Conservation (phyloP, 164 flowering plant genomes). For the Pachysandra terminalis region DNA sequence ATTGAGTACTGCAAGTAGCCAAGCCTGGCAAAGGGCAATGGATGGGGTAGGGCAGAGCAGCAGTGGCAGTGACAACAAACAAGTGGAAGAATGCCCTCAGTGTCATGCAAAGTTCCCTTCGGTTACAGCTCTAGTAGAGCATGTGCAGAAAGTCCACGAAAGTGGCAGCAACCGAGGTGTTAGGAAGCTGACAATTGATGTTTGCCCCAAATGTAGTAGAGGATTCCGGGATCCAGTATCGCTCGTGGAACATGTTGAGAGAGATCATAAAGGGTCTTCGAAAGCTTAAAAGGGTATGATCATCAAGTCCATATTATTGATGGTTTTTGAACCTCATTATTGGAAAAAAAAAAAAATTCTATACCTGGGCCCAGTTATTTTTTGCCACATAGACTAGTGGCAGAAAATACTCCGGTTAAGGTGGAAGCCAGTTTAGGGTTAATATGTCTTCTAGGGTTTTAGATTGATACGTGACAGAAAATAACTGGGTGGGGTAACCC, state of each 20-base stretch:
- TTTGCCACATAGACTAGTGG: too few species aligned
- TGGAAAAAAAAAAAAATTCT: too few species aligned
- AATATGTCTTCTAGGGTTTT: too few species aligned
- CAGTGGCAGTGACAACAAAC: conserved; percentile 24
- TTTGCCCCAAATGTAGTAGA: conserved; percentile 84
- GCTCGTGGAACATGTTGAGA: conserved; percentile 89
- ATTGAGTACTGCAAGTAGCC: conserved; percentile 62
- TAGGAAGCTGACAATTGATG: conserved; percentile 63
- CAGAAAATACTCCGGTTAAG: too few species aligned
- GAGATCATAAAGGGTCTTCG: conserved; percentile 73
- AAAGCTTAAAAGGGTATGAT: conserved; percentile 43
- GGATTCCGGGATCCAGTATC: conserved; percentile 87
- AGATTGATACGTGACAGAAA: too few species aligned
- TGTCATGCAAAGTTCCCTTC: conserved; percentile 61
- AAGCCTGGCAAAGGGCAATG: conserved; percentile 42
- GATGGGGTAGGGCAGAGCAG: too few species aligned
- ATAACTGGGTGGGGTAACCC: too few species aligned
- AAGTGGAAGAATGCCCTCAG: conserved; percentile 64
- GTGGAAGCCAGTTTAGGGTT: too few species aligned
- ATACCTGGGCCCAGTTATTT: too few species aligned
- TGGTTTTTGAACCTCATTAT: too few species aligned
- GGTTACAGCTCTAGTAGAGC: conserved; percentile 57
- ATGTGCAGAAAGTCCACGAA: conserved; percentile 79
- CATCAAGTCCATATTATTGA: too few species aligned
- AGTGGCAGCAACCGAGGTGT: conserved; percentile 35